Base-by-base conservation (phyloP, 2,329 filamentous ascomycete genomes). In the Diaporthe velutina region DNA sequence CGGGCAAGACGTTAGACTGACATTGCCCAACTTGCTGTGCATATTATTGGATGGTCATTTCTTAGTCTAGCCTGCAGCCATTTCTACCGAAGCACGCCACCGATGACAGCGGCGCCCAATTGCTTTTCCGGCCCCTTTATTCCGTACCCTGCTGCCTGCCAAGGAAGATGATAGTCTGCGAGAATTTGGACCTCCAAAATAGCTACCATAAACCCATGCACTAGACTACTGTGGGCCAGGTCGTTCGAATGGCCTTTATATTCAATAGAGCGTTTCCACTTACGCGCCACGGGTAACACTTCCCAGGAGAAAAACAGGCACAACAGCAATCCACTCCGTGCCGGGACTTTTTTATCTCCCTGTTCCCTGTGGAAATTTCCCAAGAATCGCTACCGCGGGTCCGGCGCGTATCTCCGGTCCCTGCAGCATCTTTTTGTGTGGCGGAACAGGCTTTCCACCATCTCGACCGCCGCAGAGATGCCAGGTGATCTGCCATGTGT, bases 231-330 rank as follows among this genome's bases (percentile, higher is more conserved):
- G 38, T 54, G 64, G 17, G n/a, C 33, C 64, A 28, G 33, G 64
- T 48, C 64, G 17, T n/a, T n/a, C n/a, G 15, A 28, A 30, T 52
- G 48, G 45, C 64, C 40, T 54, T 15, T 38, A 8, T 13, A 54
- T 68, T 35, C 64, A 54, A 68, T 68, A 68, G 64, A 68, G 64
- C 30, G 64, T 68, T 68, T 54, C 45, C 19, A 8, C 64, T 54
- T 28, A 28, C 1, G 33, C 64, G 48, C 64, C 64, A 60, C 12
- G 25, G 5, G 52, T 54, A 13, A 30, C 52, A 54, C 52, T 30
- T 1, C 52, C 52, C 30, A 54, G 8, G 19, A 54, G 12, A 40
- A 40, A 40, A 33, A 40, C 7, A 40, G 22, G 35, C 35, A 40
- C 45, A 38, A 17, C n/a, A 54, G 22, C 3, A 12, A 13, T 22